Conservation (phyloP, 169 alveolate species). For the Plasmodium yoelii region DNA sequence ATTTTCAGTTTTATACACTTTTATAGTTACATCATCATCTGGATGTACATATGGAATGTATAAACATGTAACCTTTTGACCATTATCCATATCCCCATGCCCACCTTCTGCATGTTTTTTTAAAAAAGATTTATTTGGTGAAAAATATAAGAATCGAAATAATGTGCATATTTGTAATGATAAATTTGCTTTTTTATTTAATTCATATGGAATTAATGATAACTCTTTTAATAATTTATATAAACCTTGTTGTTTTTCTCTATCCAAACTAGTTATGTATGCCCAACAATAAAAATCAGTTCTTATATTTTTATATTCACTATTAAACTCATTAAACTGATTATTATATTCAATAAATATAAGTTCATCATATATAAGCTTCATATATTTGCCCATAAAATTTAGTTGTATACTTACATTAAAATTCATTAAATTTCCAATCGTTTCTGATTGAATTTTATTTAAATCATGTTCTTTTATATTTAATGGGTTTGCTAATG, state of each 20-base stretch:
- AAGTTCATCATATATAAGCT: constrained; percentile 61
- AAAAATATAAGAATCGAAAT: constrained; percentile 70
- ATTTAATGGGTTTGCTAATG: constrained; percentile 73
- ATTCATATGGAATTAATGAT: constrained; percentile 68
- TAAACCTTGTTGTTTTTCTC: constrained; percentile 72
- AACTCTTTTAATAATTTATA: constrained; percentile 68
- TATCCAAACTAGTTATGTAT: constrained; percentile 63
- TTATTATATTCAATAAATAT: constrained; percentile 73
- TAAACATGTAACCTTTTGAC: constrained; percentile 58
- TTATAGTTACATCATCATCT: constrained; percentile 37
- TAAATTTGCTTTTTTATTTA: constrained; percentile 75
- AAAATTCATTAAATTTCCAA: constrained; percentile 63
- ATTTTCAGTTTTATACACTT: constrained; percentile 44
- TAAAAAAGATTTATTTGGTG: constrained; percentile 69
- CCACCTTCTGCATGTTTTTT: constrained; percentile 77
- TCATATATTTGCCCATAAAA: constrained; percentile 53
- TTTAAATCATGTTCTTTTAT: constrained; percentile 62
- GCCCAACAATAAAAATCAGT: constrained; percentile 77
- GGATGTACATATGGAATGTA: constrained; percentile 51
- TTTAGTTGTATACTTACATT: constrained; percentile 54
- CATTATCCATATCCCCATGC: constrained; percentile 57
- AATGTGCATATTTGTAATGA: constrained; percentile 71
- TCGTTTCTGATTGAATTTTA: constrained; percentile 59
- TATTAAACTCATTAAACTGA: constrained; percentile 70
- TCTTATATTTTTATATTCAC: constrained; percentile 57